Conservation (phyloP, 345 rosid species). For the Turnera subulata region DNA sequence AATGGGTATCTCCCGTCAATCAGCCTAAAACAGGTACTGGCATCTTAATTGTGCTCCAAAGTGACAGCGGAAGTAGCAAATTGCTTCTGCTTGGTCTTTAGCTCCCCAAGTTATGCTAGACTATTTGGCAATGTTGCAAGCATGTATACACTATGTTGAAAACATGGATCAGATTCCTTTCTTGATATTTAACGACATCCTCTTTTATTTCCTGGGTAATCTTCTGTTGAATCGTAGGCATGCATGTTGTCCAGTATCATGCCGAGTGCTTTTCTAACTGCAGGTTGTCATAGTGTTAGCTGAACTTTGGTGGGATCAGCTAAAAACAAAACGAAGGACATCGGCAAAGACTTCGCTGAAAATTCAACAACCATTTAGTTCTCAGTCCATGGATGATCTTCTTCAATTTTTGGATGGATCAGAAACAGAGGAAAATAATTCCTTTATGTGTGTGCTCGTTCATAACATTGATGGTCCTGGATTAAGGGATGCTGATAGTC, state of each 20-base stretch:
- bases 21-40: conserved; percentile 71
- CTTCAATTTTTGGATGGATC: conserved; percentile 52
- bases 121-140: background rate
- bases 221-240: too few species aligned
- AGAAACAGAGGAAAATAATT: conserved; percentile 42
- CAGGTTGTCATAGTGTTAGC: conserved; percentile 62
- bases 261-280: conserved; percentile 9
- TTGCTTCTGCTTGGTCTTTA: background rate
- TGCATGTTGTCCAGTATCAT: too few species aligned
- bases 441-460: conserved; percentile 60
- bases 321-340: conserved; percentile 44
- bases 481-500: conserved; percentile 73
- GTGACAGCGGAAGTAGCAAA: background rate
- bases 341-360: conserved; percentile 29
- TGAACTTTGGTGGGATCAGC: conserved; percentile 60
- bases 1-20: conserved; percentile 86
- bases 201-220: background rate
- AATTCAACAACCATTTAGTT: conserved; percentile 53
- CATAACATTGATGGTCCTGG: conserved; percentile 93
- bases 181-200: background rate
- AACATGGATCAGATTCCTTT: background rate
- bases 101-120: background rate
- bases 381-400: conserved; percentile 69
- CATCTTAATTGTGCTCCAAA: background rate
- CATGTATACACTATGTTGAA: background rate